Evolutionary conservation across 495 filamentous ascomycete species (phyloP), one percentile per base, ranked within the genome.

Genomic region (Sporormia fimetaria): DNA sequence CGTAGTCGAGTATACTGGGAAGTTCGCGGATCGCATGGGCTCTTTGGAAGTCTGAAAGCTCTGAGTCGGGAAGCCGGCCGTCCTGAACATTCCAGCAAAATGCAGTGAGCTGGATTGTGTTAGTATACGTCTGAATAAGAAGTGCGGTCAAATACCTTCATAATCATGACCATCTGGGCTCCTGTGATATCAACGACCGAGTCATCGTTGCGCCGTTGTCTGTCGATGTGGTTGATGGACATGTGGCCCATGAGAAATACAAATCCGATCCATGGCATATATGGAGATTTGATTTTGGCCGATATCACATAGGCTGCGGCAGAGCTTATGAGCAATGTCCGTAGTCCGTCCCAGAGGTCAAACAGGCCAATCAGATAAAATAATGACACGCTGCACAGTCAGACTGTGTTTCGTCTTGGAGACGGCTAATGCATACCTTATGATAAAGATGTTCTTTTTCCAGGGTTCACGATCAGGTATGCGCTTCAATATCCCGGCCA

Each of bases 51-150:
- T 88, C 87, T 3, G 81, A 81, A 17, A 98, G 73, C 39, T 85
- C 78, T 21, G 78, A 70, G 20, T 82, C 74, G 8, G 85, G 78
- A 22, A 88, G 64, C 37, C 74, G 73, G 20, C 92, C 90, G 62
- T 98, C 90, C 49, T 86, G 81, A 15, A 96, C 78, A 56, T 94
- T 94, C 90, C 90, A 98, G 66, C 86, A 93, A 58, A 96, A 98
- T 17, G 87, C 76, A 7, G 75, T 80, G n/a, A 96, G 80, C 64
- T 68, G 28, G 17, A 9, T 8, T 25, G 21, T 30, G 17, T 8
- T 15, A 22, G 10, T 6, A 11, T 29, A 15, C 20, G 35, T 30
- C 7, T 3, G 24, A 7, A 24, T 15, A 8, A 4, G 33, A 38
- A 39, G 2, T 3, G 18, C n/a, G 12, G 2, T 18, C 26, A 34